Evolutionary conservation across 2,329 filamentous ascomycete species (phyloP).

Genomic region (Neonectria hederae): DNA sequence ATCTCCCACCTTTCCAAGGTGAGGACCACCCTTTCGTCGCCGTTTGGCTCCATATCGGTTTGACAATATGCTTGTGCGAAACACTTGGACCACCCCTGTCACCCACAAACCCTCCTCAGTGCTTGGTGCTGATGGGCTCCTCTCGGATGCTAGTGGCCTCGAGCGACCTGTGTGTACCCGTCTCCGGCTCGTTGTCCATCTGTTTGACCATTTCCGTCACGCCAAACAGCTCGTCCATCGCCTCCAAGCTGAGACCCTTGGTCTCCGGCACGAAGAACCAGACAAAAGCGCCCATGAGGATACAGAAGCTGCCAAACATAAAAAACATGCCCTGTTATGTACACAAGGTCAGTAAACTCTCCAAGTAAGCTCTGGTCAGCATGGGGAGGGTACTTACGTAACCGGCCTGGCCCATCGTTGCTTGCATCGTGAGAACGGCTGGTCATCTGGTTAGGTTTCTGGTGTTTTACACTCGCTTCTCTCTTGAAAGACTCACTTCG

Average conservation of each 20-base stretch:
- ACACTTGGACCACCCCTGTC: not conserved
- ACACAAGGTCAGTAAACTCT: slow-evolving; percentile 13
- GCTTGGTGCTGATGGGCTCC: slow-evolving; percentile 34
- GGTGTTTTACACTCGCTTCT: not conserved
- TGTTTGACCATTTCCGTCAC: slow-evolving; percentile 56
- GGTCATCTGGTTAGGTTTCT: not conserved
- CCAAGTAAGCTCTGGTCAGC: not conserved
- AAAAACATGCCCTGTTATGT: slow-evolving; percentile 67
- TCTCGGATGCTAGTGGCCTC: slow-evolving; percentile 39
- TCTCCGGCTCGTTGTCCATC: slow-evolving; percentile 45
- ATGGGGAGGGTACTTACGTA: slow-evolving; percentile 46
- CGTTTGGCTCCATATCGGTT: not conserved
- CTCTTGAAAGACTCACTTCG: slow-evolving; percentile 50
- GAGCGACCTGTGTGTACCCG: slow-evolving; percentile 24
- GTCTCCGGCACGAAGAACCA: slow-evolving; percentile 77
- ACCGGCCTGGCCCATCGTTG: slow-evolving; percentile 55
- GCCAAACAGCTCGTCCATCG: slow-evolving; percentile 74
- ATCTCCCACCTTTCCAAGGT: not conserved
- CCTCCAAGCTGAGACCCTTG: slow-evolving; percentile 71
- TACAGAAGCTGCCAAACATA: slow-evolving; percentile 73
- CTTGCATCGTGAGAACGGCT: slow-evolving; percentile 73
- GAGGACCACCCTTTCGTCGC: not conserved
- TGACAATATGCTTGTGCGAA: not conserved
- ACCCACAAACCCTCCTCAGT: slow-evolving; percentile 6
- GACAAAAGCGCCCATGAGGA: slow-evolving; percentile 71